These are phyloP conservation scores for Apiotrichum sp. DNA, from an alignment of 1,284 basidiomycete genomes.

Conservation along the genomic window DNA sequence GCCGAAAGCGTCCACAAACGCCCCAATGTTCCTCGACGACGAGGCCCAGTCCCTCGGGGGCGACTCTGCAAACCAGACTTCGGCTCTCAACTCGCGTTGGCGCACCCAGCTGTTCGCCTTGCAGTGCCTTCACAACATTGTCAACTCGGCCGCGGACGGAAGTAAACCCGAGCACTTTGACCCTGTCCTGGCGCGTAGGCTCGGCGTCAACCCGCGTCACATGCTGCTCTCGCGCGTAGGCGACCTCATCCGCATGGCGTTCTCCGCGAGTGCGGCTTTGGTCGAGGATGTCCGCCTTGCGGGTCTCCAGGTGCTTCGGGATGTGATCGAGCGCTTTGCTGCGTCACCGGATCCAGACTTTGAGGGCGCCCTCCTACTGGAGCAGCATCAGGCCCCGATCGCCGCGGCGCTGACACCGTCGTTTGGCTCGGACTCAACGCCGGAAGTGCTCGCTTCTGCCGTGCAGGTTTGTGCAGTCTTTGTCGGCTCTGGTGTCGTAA, in stretches of 20 bases:
- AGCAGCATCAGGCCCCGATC: conserved; percentile 97
- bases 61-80: conserved; percentile 37
- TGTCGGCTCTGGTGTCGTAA: conserved; percentile 91
- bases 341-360: conserved; percentile 86
- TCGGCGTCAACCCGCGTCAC: conserved; percentile 30
- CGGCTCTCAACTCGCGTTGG: conserved; percentile 74
- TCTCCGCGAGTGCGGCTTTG: conserved; percentile 91
- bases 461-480: conserved; percentile 92
- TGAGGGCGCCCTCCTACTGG: conserved; percentile 80
- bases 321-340: conserved; percentile 90
- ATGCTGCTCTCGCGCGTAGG: conserved; percentile 43
- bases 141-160: conserved; percentile 64
- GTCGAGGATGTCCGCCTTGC: conserved; percentile 93
- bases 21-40: conserved; percentile 62
- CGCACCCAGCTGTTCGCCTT: conserved; percentile 93
- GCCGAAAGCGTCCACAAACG: not conserved
- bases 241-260: conserved; percentile 96
- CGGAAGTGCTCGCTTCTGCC: conserved; percentile 87
- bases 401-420: conserved; percentile 97
- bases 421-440: conserved; percentile 88
- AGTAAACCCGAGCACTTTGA: conserved; percentile 78
- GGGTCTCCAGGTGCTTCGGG: conserved; percentile 79
- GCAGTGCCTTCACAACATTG: conserved; percentile 85
- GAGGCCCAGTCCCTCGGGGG: conserved; percentile 79
- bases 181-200: conserved; percentile 55